Conservation (phyloP, 2,329 filamentous ascomycete genomes). For the Beauveria scarabaeidicola region DNA sequence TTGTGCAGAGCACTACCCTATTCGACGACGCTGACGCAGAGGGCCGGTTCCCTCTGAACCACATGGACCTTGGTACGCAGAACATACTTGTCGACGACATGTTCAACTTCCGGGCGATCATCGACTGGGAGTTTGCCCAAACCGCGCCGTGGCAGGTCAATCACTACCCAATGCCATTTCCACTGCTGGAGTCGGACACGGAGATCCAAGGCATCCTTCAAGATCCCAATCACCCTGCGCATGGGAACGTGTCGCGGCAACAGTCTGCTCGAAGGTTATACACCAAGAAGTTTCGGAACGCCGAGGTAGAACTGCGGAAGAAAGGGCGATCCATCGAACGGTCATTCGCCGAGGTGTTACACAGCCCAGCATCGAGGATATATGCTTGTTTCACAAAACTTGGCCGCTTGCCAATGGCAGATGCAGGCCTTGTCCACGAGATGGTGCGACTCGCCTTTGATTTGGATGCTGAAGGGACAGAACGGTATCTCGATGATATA, state of each 20-base stretch:
- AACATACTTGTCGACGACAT: constrained; percentile 25
- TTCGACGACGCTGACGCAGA: constrained; percentile 12
- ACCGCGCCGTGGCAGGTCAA: constrained; percentile 22
- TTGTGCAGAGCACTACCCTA: constrained; percentile 13
- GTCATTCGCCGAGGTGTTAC: constrained; percentile 13
- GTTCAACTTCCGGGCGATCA: constrained; percentile 23
- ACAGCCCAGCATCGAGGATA: constrained; percentile 16
- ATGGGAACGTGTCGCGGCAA: constrained; percentile 15
- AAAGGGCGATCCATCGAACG: background rate
- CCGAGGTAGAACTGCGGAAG: constrained; percentile 10
- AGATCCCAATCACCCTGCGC: constrained; percentile 14
- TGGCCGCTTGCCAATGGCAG: background rate
- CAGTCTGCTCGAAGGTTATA: constrained; percentile 10
- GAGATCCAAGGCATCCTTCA: constrained; percentile 13
- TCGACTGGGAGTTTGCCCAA: constrained; percentile 26
- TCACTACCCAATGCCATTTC: constrained; percentile 25
- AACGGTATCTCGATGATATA: no score
- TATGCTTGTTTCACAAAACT: constrained; percentile 13
- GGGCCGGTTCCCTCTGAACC: constrained; percentile 19
- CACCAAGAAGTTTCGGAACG: constrained; percentile 14
- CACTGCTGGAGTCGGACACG: constrained; percentile 14
- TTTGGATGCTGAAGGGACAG: background rate
- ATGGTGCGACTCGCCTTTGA: constrained; percentile 13
- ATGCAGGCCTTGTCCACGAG: constrained; percentile 1
- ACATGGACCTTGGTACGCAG: constrained; percentile 26